phyloP scores from a whole-genome alignment of 148 eudicot genomes.

The Simmondsia chinensis region DNA sequence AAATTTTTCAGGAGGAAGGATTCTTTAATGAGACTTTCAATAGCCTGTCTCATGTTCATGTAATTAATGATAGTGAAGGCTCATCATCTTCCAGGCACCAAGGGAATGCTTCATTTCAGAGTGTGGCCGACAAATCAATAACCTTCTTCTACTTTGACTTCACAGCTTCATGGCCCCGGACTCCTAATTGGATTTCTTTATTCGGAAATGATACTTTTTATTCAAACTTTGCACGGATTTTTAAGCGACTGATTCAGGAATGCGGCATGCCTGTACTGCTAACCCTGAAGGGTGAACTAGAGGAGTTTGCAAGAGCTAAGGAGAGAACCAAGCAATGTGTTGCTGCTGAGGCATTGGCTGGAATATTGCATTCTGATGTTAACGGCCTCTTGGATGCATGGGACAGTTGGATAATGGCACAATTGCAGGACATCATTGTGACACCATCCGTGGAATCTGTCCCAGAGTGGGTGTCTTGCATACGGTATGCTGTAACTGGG shows the following conservation, averaged over 20 bases:
- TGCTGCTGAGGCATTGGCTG: constrained; percentile 97
- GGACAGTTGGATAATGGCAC: constrained; percentile 83
- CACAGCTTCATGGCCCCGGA: constrained; percentile 97
- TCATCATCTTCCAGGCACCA: constrained; percentile 59
- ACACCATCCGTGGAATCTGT: constrained; percentile 92
- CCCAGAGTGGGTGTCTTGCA: constrained; percentile 95
- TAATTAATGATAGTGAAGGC: constrained; percentile 62
- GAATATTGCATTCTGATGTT: constrained; percentile 90
- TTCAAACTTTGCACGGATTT: constrained; percentile 87
- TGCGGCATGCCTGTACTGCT: constrained; percentile 76
- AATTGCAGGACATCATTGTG: constrained; percentile 64
- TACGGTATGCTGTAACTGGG: constrained; percentile 94
- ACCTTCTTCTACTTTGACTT: constrained; percentile 96
- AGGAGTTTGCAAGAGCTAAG: constrained; percentile 72
- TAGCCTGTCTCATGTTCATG: constrained; percentile 91
- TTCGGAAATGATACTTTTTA: constrained; percentile 94
- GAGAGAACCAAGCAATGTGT: constrained; percentile 98
- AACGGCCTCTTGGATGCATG: constrained; percentile 73
- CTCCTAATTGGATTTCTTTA: constrained; percentile 95
- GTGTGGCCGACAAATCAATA: constrained; percentile 93
- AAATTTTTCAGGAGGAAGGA: constrained; percentile 85
- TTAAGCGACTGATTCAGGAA: constrained; percentile 91
- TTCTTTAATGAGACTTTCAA: constrained; percentile 78
- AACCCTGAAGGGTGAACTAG: constrained; percentile 55
- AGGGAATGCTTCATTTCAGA: constrained; percentile 80